Evolutionary conservation across 345 rosid genomes (phyloP).

Genomic region (Eutrema heterophyllum): DNA sequence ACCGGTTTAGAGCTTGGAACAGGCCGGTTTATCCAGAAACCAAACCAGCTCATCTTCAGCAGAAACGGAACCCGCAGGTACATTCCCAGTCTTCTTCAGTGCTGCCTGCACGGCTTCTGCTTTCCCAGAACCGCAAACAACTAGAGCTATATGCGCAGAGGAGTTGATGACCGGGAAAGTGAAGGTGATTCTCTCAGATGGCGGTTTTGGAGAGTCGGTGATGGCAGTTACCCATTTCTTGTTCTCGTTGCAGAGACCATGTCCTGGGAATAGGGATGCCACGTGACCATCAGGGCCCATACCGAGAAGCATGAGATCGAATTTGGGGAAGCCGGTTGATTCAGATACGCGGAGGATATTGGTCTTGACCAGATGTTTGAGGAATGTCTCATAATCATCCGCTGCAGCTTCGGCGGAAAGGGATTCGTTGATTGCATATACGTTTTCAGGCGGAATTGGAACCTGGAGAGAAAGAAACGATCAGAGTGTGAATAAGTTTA

Average conservation of each 20-base stretch:
- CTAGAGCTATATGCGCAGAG: slow-evolving; percentile 63
- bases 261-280: slow-evolving; percentile 83
- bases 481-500: not conserved
- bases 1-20: slow-evolving; percentile 50
- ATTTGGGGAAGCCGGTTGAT: slow-evolving; percentile 61
- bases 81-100: slow-evolving; percentile 34
- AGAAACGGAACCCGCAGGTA: slow-evolving; percentile 59
- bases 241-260: slow-evolving; percentile 55
- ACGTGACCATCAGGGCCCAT: slow-evolving; percentile 94
- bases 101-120: slow-evolving; percentile 55
- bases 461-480: slow-evolving; percentile 34
- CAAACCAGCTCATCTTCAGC: slow-evolving; percentile 78
- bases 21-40: slow-evolving; percentile 80
- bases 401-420: slow-evolving; percentile 82
- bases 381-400: slow-evolving; percentile 71
- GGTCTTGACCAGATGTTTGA: slow-evolving; percentile 50
- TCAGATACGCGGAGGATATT: slow-evolving; percentile 41
- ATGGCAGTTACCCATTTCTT: slow-evolving; percentile 74
- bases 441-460: slow-evolving; percentile 59
- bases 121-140: slow-evolving; percentile 66
- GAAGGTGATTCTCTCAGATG: slow-evolving; percentile 77
- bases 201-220: slow-evolving; percentile 82
- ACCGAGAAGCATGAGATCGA: slow-evolving; percentile 83
- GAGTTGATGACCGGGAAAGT: slow-evolving; percentile 88
- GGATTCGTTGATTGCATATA: slow-evolving; percentile 70